Evolutionary conservation across 176 grass and related monocot species (phyloP).

Genomic region (Carex scoparia): DNA sequence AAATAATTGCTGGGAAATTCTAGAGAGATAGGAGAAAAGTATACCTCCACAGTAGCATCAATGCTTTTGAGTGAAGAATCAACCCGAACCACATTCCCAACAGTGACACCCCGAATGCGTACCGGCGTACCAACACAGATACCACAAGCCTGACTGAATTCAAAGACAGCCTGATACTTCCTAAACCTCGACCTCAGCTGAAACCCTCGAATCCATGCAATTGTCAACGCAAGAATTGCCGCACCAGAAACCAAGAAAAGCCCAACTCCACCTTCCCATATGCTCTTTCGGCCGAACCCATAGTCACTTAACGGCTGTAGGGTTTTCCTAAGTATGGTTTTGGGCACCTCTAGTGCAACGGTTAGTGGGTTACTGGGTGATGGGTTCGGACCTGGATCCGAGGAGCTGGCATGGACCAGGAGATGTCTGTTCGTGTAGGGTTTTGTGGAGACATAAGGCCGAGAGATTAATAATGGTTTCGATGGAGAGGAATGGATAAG

Average conservation of each 20-base stretch:
- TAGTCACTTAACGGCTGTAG: slow-evolving; percentile 75
- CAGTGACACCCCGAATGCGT: slow-evolving; percentile 79
- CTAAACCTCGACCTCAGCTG: slow-evolving; percentile 72
- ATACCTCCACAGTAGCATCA: slow-evolving; percentile 73
- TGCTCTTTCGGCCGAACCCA: slow-evolving; percentile 75
- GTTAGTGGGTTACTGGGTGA: slow-evolving; percentile 30
- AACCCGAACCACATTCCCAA: slow-evolving; percentile 80
- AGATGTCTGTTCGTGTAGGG: slow-evolving; percentile 11
- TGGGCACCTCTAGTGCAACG: slow-evolving; percentile 30
- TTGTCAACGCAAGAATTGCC: slow-evolving; percentile 52
- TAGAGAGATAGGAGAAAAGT: neutral
- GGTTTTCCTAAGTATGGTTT: slow-evolving; percentile 54
- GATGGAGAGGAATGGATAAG: slow-evolving; percentile 18
- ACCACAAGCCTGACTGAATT: slow-evolving; percentile 81
- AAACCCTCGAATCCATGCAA: slow-evolving; percentile 79
- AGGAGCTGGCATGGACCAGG: slow-evolving; percentile 1
- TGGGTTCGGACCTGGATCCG: slow-evolving; percentile 14
- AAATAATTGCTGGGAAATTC: neutral
- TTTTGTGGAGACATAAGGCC: slow-evolving; percentile 17
- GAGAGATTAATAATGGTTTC: slow-evolving; percentile 1
- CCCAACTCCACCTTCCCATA: slow-evolving; percentile 97
- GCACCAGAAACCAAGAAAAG: slow-evolving; percentile 94
- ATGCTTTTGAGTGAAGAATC: slow-evolving; percentile 84
- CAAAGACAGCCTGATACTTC: slow-evolving; percentile 72
- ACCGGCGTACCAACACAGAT: slow-evolving; percentile 96